Percentiles rank a stretch among this genome's conserved stretches.
Conservation (phyloP, 768 basidiomycete genomes). For the Podaxis rugospora region DNA sequence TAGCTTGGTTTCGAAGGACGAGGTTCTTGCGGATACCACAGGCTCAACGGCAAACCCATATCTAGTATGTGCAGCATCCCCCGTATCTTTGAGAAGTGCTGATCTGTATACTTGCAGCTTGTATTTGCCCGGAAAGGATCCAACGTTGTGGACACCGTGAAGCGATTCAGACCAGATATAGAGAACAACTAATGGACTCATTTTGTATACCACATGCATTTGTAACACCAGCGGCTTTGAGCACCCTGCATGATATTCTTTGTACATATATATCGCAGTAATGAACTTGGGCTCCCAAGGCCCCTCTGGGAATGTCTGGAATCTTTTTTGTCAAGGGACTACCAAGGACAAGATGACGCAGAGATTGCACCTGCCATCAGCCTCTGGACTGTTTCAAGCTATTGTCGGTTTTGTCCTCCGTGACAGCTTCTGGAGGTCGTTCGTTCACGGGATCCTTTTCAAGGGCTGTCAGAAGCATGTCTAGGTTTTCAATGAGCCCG, state of each 20-base stretch:
- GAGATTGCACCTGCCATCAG: background rate
- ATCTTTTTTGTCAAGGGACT: background rate
- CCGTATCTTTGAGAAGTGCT: background rate
- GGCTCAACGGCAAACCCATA: conserved; percentile 89
- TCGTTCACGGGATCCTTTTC: conserved; percentile 19
- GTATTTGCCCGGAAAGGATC: conserved; percentile 80
- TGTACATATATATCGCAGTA: background rate
- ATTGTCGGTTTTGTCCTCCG: background rate
- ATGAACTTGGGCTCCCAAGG: background rate
- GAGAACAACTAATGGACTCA: conserved; percentile 12
- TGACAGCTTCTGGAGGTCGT: background rate
- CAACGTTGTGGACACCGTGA: conserved; percentile 78
- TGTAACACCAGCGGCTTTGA: conserved; percentile 1
- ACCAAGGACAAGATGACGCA: background rate
- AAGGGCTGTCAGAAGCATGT: conserved; percentile 45
- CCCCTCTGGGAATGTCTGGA: background rate
- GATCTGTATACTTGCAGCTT: conserved; percentile 41
- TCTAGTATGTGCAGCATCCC: conserved; percentile 46
- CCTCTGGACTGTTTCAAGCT: background rate
- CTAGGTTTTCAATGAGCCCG: conserved; percentile 52
- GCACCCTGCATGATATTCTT: background rate
- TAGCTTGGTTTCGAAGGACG: conserved; percentile 67
- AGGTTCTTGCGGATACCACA: conserved; percentile 88
- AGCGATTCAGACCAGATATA: conserved; percentile 45
- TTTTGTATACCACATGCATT: conserved; percentile 9